Evolutionary conservation across 2,329 filamentous ascomycete genomes (phyloP).

Genomic region (Polychaeton citri): DNA sequence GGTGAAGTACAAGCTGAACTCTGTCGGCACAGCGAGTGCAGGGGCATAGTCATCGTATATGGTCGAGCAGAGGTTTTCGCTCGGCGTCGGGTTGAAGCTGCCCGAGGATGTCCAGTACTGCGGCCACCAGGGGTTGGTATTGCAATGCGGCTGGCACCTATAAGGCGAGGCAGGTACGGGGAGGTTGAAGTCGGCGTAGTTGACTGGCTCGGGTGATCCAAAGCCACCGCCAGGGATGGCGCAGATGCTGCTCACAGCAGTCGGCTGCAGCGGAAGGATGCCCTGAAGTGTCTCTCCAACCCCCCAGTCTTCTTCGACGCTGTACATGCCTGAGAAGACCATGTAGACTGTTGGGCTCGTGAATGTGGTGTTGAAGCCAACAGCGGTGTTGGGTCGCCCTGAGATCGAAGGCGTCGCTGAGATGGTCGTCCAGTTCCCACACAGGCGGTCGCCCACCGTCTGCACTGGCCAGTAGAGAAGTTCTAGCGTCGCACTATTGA

Average conservation of each 20-base stretch:
- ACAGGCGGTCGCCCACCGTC: conserved; percentile 1
- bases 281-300: neutral
- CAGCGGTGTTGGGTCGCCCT: conserved; percentile 9
- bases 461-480: conserved; percentile 11
- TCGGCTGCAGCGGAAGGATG: conserved; percentile 7
- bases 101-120: too few species aligned
- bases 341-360: conserved; percentile 14
- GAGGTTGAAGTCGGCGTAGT: conserved; percentile 11
- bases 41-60: conserved; percentile 13
- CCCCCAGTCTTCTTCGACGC: neutral
- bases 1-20: conserved; percentile 6
- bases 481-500: conserved; percentile 7
- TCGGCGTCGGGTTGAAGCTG: conserved; percentile 1
- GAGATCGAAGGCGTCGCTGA: conserved; percentile 7
- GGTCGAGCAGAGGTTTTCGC: conserved; percentile 12
- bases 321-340: conserved; percentile 7
- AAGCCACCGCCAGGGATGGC: conserved; percentile 7
- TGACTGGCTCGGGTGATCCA: conserved; percentile 3
- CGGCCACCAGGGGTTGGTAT: neutral
- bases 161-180: conserved; percentile 10
- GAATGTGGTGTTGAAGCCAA: conserved; percentile 7
- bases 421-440: conserved; percentile 3
- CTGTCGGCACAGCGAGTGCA: conserved; percentile 8
- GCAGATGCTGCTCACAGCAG: conserved; percentile 8
- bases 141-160: conserved; percentile 12